These are phyloP conservation scores for Kitagawia praeruptora DNA, from an alignment of 129 eudicot species.

Conservation along the genomic window DNA sequence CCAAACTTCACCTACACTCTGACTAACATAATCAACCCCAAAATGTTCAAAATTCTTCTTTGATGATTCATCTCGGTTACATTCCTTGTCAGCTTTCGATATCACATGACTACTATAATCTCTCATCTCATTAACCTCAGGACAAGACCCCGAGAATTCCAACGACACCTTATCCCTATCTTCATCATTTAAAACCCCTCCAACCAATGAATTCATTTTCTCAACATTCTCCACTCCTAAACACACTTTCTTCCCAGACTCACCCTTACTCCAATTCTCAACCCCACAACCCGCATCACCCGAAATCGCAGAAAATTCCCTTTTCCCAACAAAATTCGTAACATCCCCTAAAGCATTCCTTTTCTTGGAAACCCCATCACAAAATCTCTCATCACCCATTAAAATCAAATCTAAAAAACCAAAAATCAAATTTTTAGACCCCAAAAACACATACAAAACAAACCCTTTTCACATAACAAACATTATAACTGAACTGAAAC, in stretches of 20 bases:
- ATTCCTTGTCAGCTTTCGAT: neutral
- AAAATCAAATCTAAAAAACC: neutral
- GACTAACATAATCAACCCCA: neutral
- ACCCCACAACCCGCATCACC: slow-evolving; percentile 8
- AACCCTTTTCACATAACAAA: neutral
- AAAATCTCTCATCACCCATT: slow-evolving; percentile 36
- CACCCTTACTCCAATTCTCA: slow-evolving; percentile 10
- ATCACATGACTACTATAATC: slow-evolving; percentile 15
- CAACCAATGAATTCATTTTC: slow-evolving; percentile 13
- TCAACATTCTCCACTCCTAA: slow-evolving; percentile 8
- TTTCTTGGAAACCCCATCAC: slow-evolving; percentile 20
- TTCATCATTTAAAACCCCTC: slow-evolving; percentile 2
- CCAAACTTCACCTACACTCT: slow-evolving; percentile 15
- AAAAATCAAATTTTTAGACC: neutral
- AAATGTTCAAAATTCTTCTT: slow-evolving; percentile 7
- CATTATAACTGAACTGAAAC: neutral
- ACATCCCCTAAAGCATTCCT: slow-evolving; percentile 64
- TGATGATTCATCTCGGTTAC: neutral
- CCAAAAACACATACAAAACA: neutral
- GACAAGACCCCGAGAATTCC: slow-evolving; percentile 23
- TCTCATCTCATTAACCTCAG: slow-evolving; percentile 22
- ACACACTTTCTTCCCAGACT: slow-evolving; percentile 19
- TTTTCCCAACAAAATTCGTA: slow-evolving; percentile 59
- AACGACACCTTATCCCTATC: slow-evolving; percentile 12
- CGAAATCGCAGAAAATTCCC: slow-evolving; percentile 28